These are phyloP conservation scores for Amanita rubescens DNA, from an alignment of 768 basidiomycete genomes.

Conservation along the genomic window DNA sequence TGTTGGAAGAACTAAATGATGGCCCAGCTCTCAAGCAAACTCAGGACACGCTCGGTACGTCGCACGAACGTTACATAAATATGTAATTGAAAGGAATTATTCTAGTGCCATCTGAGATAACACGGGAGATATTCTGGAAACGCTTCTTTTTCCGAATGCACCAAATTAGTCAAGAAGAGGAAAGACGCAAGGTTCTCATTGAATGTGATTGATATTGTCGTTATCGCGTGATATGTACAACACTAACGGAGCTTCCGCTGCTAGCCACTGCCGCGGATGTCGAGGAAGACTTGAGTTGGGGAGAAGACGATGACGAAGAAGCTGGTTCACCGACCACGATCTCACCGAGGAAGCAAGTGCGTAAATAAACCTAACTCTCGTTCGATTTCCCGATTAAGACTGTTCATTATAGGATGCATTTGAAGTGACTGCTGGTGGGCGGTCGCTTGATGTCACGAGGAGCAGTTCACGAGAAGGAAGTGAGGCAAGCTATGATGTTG, in stretches of 20 bases:
- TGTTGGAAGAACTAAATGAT: conserved; percentile 43
- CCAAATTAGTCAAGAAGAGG: conserved; percentile 75
- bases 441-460: conserved; percentile 12
- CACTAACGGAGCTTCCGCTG: neutral
- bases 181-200: conserved; percentile 68
- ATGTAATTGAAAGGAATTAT: conserved; percentile 6
- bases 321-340: conserved; percentile 13
- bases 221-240: neutral
- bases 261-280: conserved; percentile 53
- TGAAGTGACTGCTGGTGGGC: neutral
- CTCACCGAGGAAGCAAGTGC: neutral
- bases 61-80: neutral
- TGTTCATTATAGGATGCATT: neutral
- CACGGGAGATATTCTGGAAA: conserved; percentile 69
- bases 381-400: neutral
- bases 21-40: conserved; percentile 46
- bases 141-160: conserved; percentile 86
- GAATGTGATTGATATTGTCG: conserved; percentile 45
- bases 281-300: conserved; percentile 91
- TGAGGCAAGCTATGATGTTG: conserved; percentile 63
- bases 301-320: conserved; percentile 83
- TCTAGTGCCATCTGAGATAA: conserved; percentile 64
- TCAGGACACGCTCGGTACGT: conserved; percentile 51
- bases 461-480: conserved; percentile 49
- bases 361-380: neutral